These are phyloP conservation scores for Lentinula raphanica DNA, from an alignment of 768 basidiomycete species.

Conservation along the genomic window DNA sequence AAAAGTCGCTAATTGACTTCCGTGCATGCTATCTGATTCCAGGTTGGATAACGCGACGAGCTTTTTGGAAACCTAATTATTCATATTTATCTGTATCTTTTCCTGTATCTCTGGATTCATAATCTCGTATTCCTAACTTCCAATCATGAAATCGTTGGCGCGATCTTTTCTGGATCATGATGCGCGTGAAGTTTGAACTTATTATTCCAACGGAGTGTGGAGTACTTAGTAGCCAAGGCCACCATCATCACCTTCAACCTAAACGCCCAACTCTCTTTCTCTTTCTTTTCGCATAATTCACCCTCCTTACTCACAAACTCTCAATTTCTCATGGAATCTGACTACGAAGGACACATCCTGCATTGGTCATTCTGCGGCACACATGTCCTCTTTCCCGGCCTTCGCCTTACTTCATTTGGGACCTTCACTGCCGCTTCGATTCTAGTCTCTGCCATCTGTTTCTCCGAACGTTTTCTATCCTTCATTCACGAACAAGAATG, in stretches of 20 bases:
- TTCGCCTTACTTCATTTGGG: constrained; percentile 41
- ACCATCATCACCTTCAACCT: background rate
- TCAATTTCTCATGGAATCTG: constrained; percentile 8
- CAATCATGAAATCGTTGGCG: background rate
- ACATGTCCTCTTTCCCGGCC: constrained; percentile 33
- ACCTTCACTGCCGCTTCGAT: constrained; percentile 43
- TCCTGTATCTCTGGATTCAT: no score
- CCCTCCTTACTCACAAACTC: background rate
- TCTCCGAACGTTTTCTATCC: constrained; percentile 50
- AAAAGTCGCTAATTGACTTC: background rate
- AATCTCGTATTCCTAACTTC: no score
- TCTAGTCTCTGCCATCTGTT: constrained; percentile 43
- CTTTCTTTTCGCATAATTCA: background rate
- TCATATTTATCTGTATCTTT: background rate
- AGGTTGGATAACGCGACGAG: no score
- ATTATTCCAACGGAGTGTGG: background rate
- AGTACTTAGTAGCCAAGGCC: background rate
- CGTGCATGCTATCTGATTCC: no score
- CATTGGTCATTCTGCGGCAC: constrained; percentile 37
- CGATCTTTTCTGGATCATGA: background rate
- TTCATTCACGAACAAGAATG: constrained; percentile 44
- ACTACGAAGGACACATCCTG: constrained; percentile 21
- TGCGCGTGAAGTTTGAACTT: no score
- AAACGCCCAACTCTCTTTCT: background rate
- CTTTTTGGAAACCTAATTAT: no score